Base-by-base conservation (phyloP, 306 rosid genomes). In the Gleditsia sinensis region DNA sequence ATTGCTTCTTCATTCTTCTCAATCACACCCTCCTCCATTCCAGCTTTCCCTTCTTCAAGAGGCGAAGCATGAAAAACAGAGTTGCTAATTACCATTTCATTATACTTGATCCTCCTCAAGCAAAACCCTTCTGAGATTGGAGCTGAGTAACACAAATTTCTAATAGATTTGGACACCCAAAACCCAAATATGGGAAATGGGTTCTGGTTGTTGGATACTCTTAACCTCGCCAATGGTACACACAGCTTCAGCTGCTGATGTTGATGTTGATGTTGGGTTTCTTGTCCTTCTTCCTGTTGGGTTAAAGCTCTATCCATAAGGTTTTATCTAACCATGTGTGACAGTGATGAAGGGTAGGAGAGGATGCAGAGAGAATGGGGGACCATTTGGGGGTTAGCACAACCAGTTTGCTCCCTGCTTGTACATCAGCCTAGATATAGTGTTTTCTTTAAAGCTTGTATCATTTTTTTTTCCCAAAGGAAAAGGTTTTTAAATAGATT, bases 281-380 rank as follows among this genome's bases (percentile, higher is more conserved):
- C n/a, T n/a, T n/a, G n/a, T n/a, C n/a, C n/a, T n/a, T n/a, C n/a
- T n/a, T n/a, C n/a, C n/a, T n/a, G n/a, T 53, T 82, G 91, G 72
- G 81, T 64, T 72, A 69, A 59, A 74, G 86, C 81, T 78, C 65
- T 60, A 73, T 89, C 97, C 97, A 89, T 88, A 87, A 49, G 86
- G 56, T 46, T 75, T 82, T n/a, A n/a, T n/a, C n/a, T 70, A 82
- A 90, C 85, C 96, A 89, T 86, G 84, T 73, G 69, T 72, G 86
- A 83, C 33, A 71, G 64, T 56, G 87, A 78, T 80, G 81, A 67
- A 69, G 24, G 51, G 60, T n/a, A n/a, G n/a, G n/a, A n/a, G n/a
- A n/a, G n/a, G n/a, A n/a, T n/a, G n/a, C n/a, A n/a, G n/a, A n/a
- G n/a, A n/a, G n/a, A n/a, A n/a, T n/a, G n/a, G n/a, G n/a, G n/a